Conservation (phyloP, 805 yeast species). For the Nakazawaea molendinolei region DNA sequence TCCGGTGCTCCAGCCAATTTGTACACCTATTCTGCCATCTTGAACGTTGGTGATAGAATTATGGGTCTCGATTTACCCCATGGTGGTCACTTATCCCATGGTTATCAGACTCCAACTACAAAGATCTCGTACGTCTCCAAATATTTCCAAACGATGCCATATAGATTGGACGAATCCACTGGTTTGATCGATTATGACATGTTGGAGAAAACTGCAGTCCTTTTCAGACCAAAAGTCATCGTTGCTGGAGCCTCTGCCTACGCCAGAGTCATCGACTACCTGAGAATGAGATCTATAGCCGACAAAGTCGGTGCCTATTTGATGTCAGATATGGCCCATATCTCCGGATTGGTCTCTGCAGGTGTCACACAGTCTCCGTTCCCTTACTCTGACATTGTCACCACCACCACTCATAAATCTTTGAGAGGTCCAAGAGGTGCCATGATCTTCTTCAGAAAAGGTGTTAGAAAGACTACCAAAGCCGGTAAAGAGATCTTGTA, state of each 20-base stretch:
- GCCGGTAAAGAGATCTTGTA: conserved; percentile 79
- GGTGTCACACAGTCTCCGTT: conserved; percentile 92
- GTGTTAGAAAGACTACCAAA: conserved; percentile 75
- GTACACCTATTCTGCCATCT: conserved; percentile 82
- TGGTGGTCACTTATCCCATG: conserved; percentile 97
- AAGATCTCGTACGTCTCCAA: conserved; percentile 90
- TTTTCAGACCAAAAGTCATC: conserved; percentile 90
- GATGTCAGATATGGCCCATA: conserved; percentile 95
- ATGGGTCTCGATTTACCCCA: conserved; percentile 98
- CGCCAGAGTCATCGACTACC: conserved; percentile 84
- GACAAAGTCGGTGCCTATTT: conserved; percentile 91
- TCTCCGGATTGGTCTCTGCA: conserved; percentile 92
- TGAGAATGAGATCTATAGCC: conserved; percentile 84
- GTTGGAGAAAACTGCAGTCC: conserved; percentile 70
- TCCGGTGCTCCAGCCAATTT: conserved; percentile 97
- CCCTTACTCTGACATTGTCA: conserved; percentile 89
- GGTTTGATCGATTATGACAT: conserved; percentile 91
- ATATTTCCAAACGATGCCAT: conserved; percentile 97
- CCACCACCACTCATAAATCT: conserved; percentile 97
- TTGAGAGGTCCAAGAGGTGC: conserved; percentile 99
- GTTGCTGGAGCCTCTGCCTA: conserved; percentile 98
- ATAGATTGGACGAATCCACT: conserved; percentile 77
- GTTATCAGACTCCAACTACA: conserved; percentile 86
- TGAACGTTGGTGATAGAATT: conserved; percentile 85
- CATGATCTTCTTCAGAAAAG: conserved; percentile 94